Evolutionary conservation across 2,329 filamentous ascomycete species (phyloP).

Genomic region (Pyricularia pennisetigena): DNA sequence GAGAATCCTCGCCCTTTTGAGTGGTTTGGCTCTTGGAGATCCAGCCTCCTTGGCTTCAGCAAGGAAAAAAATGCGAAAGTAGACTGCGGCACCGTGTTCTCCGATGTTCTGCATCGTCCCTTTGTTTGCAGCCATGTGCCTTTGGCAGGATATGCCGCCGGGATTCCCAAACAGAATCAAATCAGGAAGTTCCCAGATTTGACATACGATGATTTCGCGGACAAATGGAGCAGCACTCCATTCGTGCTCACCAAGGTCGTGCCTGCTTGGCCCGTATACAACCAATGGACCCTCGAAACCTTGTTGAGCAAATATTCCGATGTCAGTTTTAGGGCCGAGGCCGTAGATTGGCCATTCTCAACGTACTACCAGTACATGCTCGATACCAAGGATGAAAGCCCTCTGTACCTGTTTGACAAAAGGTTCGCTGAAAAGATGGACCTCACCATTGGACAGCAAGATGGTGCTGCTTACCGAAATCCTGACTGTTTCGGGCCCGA

Average conservation of each 20-base stretch:
- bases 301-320: conserved; percentile 56
- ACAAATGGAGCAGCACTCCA: conserved; percentile 66
- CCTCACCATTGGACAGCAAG: conserved; percentile 47
- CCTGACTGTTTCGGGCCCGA: conserved; percentile 82
- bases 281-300: conserved; percentile 61
- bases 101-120: conserved; percentile 80
- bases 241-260: conserved; percentile 83
- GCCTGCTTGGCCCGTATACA: conserved; percentile 69
- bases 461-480: conserved; percentile 58
- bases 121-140: conserved; percentile 78
- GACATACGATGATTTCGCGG: conserved; percentile 61
- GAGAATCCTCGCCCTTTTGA: conserved; percentile 30
- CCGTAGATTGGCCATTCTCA: conserved; percentile 82
- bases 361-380: conserved; percentile 77
- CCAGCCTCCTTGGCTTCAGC: conserved; percentile 58
- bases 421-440: conserved; percentile 80
- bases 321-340: conserved; percentile 75
- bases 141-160: conserved; percentile 53
- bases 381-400: conserved; percentile 73
- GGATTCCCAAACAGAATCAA: conserved; percentile 64
- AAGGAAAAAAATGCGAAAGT: conserved; percentile 42
- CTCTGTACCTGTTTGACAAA: conserved; percentile 85
- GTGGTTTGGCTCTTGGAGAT: conserved; percentile 81
- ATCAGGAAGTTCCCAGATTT: conserved; percentile 64
- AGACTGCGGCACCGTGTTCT: conserved; percentile 72